These are phyloP conservation scores for Lentinus polychrous DNA, from an alignment of 1,284 basidiomycete genomes.

Conservation along the genomic window DNA sequence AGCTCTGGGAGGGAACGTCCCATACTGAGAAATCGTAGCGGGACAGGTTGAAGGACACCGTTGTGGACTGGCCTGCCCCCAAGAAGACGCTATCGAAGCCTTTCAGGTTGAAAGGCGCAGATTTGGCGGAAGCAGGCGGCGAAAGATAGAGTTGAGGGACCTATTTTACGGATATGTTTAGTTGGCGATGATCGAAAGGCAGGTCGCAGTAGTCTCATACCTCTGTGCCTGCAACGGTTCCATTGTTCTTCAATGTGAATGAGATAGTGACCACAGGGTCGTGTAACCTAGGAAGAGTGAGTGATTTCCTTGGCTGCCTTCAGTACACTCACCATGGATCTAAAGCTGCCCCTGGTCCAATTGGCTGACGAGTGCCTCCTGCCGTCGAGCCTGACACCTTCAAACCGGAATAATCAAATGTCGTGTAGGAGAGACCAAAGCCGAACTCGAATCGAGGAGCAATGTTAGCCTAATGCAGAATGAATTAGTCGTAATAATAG, in stretches of 20 bases:
- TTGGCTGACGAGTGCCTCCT: conserved; percentile 23
- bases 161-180: conserved; percentile 22
- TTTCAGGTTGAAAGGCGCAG: conserved; percentile 56
- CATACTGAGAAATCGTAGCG: conserved; percentile 46
- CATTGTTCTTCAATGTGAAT: conserved; percentile 30
- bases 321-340: conserved; percentile 22
- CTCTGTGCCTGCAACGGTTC: conserved; percentile 27
- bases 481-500: not conserved
- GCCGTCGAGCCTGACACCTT: conserved; percentile 18
- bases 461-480: conserved; percentile 19
- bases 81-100: conserved; percentile 60
- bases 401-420: conserved; percentile 31
- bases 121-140: conserved; percentile 46
- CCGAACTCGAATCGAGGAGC: conserved; percentile 39
- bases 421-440: conserved; percentile 62
- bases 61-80: conserved; percentile 36
- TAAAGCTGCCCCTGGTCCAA: conserved; percentile 22
- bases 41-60: conserved; percentile 50
- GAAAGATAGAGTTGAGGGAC: conserved; percentile 63
- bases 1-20: conserved; percentile 22
- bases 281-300: conserved; percentile 20
- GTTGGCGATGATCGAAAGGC: conserved; percentile 1
- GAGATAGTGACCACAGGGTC: conserved; percentile 24
- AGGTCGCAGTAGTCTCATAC: conserved; percentile 16
- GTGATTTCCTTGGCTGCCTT: not conserved